phyloP scores from a whole-genome alignment of 495 filamentous ascomycete species.

The Talaromyces liani region DNA sequence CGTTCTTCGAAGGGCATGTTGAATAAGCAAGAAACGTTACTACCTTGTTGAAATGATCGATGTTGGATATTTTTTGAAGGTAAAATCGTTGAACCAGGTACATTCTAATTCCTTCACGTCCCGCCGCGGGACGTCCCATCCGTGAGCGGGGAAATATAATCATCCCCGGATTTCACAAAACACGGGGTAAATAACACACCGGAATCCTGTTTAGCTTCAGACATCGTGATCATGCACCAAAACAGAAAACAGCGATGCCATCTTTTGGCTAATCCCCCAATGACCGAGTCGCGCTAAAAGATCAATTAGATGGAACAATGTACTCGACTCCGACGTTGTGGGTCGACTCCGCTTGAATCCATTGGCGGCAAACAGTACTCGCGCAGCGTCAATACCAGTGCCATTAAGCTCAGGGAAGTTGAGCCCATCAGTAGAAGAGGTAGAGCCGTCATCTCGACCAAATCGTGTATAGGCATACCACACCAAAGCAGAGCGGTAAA shows the following conservation, averaged over 20 bases:
- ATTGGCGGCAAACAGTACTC: constrained; percentile 13
- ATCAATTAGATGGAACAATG: constrained; percentile 1
- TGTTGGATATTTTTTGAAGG: too few relatives aligned
- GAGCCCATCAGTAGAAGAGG: background rate
- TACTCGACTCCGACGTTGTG: background rate
- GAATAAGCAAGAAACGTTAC: background rate
- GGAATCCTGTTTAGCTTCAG: constrained; percentile 12
- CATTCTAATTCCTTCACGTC: too few relatives aligned
- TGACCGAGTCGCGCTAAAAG: background rate
- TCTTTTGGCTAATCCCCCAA: constrained; percentile 14
- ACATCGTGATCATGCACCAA: constrained; percentile 7
- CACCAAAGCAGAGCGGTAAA: constrained; percentile 13
- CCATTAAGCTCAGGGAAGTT: constrained; percentile 1
- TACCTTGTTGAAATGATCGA: background rate
- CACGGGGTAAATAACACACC: background rate
- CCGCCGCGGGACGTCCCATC: too few relatives aligned
- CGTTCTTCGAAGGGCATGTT: constrained; percentile 11
- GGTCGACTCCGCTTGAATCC: constrained; percentile 10
- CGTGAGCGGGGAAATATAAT: too few relatives aligned
- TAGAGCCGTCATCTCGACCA: constrained; percentile 14
- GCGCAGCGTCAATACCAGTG: constrained; percentile 14
- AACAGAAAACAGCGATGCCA: constrained; percentile 11
- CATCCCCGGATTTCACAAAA: too few relatives aligned
- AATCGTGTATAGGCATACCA: constrained; percentile 14
- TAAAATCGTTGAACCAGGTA: too few relatives aligned